Conservation (phyloP, 2,329 filamentous ascomycete genomes). For the Cladophialophora bantiana region DNA sequence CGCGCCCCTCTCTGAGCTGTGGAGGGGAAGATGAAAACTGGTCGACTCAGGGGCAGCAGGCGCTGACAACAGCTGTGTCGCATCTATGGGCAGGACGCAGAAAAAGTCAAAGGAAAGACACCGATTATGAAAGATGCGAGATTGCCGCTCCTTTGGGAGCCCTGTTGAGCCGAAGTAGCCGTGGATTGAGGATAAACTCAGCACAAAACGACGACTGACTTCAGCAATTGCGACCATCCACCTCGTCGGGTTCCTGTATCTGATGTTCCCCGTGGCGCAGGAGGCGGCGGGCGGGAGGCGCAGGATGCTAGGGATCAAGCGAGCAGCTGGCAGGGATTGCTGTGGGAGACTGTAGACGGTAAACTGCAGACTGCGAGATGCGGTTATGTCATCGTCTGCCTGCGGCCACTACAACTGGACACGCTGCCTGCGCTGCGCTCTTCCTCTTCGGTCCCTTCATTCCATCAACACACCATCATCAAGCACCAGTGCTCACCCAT, state of each 20-base stretch:
- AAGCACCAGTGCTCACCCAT: not conserved
- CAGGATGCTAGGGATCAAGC: not conserved
- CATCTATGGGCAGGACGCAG: slow-evolving; percentile 28
- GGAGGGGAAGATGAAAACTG: slow-evolving; percentile 15
- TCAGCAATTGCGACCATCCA: not conserved
- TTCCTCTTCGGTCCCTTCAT: not conserved
- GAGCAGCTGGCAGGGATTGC: not conserved
- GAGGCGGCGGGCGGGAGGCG: not conserved
- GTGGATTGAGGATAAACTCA: slow-evolving; percentile 20
- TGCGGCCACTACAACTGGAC: too few relatives aligned
- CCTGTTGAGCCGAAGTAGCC: slow-evolving; percentile 15
- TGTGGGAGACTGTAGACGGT: too few relatives aligned
- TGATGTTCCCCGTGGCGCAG: slow-evolving; percentile 2
- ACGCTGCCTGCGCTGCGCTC: not conserved
- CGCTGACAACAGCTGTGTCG: slow-evolving; percentile 29
- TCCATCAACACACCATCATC: not conserved
- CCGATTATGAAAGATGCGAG: slow-evolving; percentile 18
- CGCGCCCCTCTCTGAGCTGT: slow-evolving; percentile 12
- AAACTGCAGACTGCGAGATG: slow-evolving; percentile 4
- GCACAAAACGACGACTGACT: slow-evolving; percentile 16
- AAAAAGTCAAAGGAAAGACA: not conserved
- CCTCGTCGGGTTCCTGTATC: slow-evolving; percentile 7
- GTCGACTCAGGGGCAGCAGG: slow-evolving; percentile 17
- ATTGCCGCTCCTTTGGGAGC: slow-evolving; percentile 1
- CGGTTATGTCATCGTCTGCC: not conserved